Percentiles rank a stretch among this genome's conserved stretches.
Evolutionary conservation across 139 green algal genomes (phyloP).

Genomic region (Haematococcus lacustris): DNA sequence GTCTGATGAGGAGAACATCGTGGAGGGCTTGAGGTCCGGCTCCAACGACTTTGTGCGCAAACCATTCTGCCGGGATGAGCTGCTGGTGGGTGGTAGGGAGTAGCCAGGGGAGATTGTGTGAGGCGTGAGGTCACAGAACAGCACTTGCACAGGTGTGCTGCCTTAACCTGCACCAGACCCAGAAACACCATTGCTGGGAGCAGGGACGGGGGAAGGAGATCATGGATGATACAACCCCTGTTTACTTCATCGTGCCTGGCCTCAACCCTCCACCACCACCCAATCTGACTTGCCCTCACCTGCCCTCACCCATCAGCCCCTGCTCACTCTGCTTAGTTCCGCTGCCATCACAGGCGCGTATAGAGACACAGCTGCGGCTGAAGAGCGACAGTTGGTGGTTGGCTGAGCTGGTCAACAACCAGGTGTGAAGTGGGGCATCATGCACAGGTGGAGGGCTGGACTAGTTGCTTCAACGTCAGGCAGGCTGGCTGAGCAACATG

Average conservation of each 20-base stretch:
- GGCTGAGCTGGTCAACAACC: constrained; percentile 30
- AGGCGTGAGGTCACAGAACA: too few species aligned
- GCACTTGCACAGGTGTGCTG: too few species aligned
- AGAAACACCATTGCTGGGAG: too few species aligned
- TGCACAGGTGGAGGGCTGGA: too few species aligned
- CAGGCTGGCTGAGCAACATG: too few species aligned
- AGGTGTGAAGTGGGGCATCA: constrained; percentile 3
- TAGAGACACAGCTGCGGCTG: constrained; percentile 42
- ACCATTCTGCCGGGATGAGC: constrained; percentile 42
- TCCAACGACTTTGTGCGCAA: constrained; percentile 58
- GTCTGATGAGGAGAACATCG: constrained; percentile 40
- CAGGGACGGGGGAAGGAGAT: neutral
- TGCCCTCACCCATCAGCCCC: neutral
- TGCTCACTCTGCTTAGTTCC: neutral
- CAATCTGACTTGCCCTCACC: too few species aligned
- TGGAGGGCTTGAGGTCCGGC: constrained; percentile 36
- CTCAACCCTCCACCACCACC: neutral
- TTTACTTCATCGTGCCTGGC: neutral
- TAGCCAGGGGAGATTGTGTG: neutral
- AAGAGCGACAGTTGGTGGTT: constrained; percentile 39
- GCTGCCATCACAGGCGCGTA: constrained; percentile 13
- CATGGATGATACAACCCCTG: neutral
- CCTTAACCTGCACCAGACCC: too few species aligned
- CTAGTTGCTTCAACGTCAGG: too few species aligned
- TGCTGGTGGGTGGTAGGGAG: constrained; percentile 29